These are phyloP conservation scores for Mycena sanguinolenta DNA, from an alignment of 768 basidiomycete genomes.

Conservation along the genomic window DNA sequence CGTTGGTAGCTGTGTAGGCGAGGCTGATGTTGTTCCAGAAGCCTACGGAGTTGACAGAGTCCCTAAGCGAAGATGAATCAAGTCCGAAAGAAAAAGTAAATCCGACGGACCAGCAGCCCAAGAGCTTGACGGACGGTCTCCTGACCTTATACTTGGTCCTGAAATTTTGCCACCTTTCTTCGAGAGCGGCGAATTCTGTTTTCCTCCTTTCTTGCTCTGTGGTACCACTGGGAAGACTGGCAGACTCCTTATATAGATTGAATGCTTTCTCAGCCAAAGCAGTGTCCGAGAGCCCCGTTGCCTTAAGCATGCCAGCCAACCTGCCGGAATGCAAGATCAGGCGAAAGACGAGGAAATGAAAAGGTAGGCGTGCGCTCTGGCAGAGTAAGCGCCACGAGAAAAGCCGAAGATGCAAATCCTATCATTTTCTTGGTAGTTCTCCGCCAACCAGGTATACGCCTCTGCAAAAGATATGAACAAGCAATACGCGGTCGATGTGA, in stretches of 20 bases:
- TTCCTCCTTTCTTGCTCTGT: conserved; percentile 10
- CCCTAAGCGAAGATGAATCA: conserved; percentile 24
- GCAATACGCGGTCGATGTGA: conserved; percentile 4
- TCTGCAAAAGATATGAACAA: conserved; percentile 20
- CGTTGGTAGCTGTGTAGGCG: conserved; percentile 21
- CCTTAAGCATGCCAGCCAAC: conserved; percentile 28
- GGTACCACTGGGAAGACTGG: not conserved
- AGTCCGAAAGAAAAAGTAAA: not conserved
- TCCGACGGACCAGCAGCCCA: conserved; percentile 24
- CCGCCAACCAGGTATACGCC: conserved; percentile 18
- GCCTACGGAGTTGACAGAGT: conserved; percentile 30
- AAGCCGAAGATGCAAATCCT: conserved; percentile 30
- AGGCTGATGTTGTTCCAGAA: conserved; percentile 11
- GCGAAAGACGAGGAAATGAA: conserved; percentile 5
- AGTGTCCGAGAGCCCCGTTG: conserved; percentile 21
- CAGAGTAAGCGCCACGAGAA: conserved; percentile 26
- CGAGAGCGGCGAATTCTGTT: not conserved
- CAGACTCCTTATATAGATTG: conserved; percentile 8
- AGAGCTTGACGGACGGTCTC: conserved; percentile 21
- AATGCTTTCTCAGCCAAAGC: conserved; percentile 10
- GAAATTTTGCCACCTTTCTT: conserved; percentile 6
- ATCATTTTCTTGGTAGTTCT: conserved; percentile 16
- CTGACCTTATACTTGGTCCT: conserved; percentile 12
- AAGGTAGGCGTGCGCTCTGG: conserved; percentile 16
- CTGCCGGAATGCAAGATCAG: conserved; percentile 8